These are phyloP conservation scores for Fonsecaea multimorphosa DNA, from an alignment of 2,329 filamentous ascomycete genomes.

Conservation along the genomic window DNA sequence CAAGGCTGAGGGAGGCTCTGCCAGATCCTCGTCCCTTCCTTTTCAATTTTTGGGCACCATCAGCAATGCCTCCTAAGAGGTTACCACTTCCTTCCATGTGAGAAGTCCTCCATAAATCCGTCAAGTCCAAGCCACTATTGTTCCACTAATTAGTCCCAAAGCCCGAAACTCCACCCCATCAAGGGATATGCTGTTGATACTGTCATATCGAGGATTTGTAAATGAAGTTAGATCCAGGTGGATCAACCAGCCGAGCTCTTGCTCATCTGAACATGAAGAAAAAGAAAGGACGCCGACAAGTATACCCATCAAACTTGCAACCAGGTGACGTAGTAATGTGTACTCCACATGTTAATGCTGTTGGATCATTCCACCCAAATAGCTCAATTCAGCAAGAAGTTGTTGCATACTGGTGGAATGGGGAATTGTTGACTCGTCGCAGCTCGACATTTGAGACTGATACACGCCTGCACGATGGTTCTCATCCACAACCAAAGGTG, in stretches of 20 bases:
- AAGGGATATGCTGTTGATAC: neutral
- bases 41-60: conserved; percentile 1
- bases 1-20: conserved; percentile 4
- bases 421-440: conserved; percentile 31
- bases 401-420: conserved; percentile 53
- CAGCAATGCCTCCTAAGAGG: neutral
- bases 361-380: conserved; percentile 56
- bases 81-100: neutral
- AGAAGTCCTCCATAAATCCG: neutral
- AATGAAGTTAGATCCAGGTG: neutral
- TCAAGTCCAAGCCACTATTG: neutral
- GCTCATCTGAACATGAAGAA: neutral
- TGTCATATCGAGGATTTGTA: neutral
- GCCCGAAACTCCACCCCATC: neutral
- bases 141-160: neutral
- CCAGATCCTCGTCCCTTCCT: neutral
- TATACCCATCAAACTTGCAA: neutral
- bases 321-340: neutral
- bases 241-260: neutral
- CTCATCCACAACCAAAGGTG: conserved; percentile 28
- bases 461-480: conserved; percentile 32
- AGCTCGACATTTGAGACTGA: conserved; percentile 14
- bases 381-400: conserved; percentile 59
- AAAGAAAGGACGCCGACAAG: conserved; percentile 7
- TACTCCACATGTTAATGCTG: conserved; percentile 42